Evolutionary conservation across 2,329 filamentous ascomycete genomes (phyloP), one percentile per base, ranked within the genome.

Genomic region (Diplodia corticola): DNA sequence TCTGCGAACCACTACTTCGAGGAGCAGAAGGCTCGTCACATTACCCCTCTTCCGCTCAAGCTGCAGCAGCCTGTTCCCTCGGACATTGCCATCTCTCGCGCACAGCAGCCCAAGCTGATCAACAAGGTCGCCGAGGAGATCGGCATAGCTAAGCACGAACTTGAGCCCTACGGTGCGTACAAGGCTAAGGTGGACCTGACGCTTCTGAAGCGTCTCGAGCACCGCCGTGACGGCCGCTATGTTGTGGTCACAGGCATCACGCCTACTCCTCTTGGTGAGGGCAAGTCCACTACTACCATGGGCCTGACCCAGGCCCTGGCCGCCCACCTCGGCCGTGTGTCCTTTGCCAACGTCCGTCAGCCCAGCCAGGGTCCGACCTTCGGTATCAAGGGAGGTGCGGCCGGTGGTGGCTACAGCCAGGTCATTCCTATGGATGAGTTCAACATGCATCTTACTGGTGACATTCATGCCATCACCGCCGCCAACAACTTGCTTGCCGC

Each of bases 351-450:
- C 77, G 95, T 99, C 60, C 89, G 95, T 68, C 95, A 99, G 78
- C 95, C 95, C 60, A 97, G 92, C 73, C 95, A 98, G 82, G 95
- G 95, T 4, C 95, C 95, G 65, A 99, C 95, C 0, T 99, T 99
- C 77, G 95, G 95, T 74, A 98, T 99, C 85, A 99, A 99, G 85
- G 95, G 95, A 69, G 95, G 95, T 74, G 95, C 95, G 67, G 95
- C 95, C 66, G 95, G 95, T 74, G 95, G 95, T 78, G 95, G 95
- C 46, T 99, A 98, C 86, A 97, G 92, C 78, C 95, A 99, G 79
- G 95, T 99, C 75, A 98, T 99, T 73, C 95, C 95, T 67, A 99
- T 99, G 95, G 95, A 99, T 73, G 95, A 99, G 79, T 99, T 99
- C 84, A 99, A 99, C 81, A 83, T 99, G 75, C 95, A 99, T 79